Base-by-base conservation (phyloP, 192 early-diverging fungal genomes). In the Rhizophagus sp. region DNA sequence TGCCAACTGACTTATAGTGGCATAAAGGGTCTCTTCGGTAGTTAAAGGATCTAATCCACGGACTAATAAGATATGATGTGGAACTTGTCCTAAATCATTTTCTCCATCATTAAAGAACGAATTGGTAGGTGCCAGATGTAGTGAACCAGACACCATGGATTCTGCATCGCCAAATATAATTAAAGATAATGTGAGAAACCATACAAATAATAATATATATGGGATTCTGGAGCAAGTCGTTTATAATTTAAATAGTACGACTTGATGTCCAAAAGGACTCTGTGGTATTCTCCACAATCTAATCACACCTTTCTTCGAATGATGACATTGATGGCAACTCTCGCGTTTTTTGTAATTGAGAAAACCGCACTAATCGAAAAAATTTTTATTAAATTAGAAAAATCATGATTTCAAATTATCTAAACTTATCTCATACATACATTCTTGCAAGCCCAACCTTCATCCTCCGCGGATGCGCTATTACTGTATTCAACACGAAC, bases 21-120 rank as follows among this genome's bases (percentile, higher is more conserved):
- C 72, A 78, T 84, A 86, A 30, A 94, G 77, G 41, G 78, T 80
- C 62, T 89, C 85, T 66, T 92, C 91, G 30, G 88, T 88, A 12
- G 91, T 87, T 44, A 94, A 81, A 24, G 87, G 78, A 63, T 92
- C 90, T 41, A 94, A 76, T 33, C 88, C 87, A 12, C 88, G 87
- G 2, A 90, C 80, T 41, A 94, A 75, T n/a, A 94, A 80, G 13
- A 92, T 81, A 36, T 81, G 78, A 57, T 85, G 85, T n/a, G 89
- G 90, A 27, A 82, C 79, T 12, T 79, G 57, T 9, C 88, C 87
- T 22, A 90, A 85, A 81, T 94, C 92, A 34, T 83, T 80, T 17
- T 82, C 61, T 24, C 92, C 92, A 75, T 90, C 89, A 75, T 94
- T 94, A 41, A 62, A 75, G 52, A 75, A 75, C n/a, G 74, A 52